These are phyloP conservation scores for Geum urbanum DNA, from an alignment of 306 rosid species.

Conservation along the genomic window DNA sequence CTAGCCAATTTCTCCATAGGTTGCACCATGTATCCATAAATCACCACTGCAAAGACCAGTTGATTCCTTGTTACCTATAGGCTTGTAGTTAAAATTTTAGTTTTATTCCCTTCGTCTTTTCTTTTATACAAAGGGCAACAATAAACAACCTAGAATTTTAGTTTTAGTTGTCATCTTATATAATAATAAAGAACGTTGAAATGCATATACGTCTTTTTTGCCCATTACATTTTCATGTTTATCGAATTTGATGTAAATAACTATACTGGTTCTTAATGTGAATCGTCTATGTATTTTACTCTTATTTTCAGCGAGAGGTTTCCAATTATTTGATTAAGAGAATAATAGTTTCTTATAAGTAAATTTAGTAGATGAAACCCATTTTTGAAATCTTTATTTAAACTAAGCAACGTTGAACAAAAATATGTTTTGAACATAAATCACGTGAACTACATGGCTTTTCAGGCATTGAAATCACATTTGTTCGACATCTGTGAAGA, in stretches of 20 bases:
- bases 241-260: background rate
- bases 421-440: background rate
- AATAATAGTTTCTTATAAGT: background rate
- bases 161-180: background rate
- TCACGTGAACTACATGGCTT: background rate
- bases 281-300: background rate
- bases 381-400: background rate
- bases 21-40: background rate
- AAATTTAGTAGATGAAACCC: background rate
- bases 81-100: background rate
- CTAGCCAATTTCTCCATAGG: background rate
- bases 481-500: background rate
- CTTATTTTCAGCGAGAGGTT: background rate
- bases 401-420: background rate
- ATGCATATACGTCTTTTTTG: background rate
- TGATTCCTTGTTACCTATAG: background rate
- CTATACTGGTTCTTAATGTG: background rate
- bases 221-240: background rate
- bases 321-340: background rate
- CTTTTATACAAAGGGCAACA: background rate
- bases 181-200: background rate
- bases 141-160: background rate
- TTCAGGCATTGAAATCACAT: background rate
- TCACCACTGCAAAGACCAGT: background rate
- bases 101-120: background rate